Evolutionary conservation across 75 land plant genomes (phyloP), one percentile per base, ranked within the genome.

Genomic region (Picea sitchensis): DNA sequence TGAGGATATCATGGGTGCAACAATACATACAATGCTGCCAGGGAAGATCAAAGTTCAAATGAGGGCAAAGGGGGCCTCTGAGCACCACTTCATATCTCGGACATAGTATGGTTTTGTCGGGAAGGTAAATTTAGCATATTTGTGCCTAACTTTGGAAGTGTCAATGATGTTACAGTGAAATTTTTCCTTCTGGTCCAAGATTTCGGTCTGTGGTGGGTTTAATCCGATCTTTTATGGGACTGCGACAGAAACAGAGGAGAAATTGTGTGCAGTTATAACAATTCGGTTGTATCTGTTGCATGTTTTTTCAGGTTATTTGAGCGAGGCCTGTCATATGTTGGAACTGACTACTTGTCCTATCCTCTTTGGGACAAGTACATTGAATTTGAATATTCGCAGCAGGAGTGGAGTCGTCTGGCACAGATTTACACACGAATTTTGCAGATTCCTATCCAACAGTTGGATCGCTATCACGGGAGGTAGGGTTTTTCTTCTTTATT

Each of bases 341-440:
- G 98, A 44, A 95, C 92, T 77, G 99, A 97, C 81, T 97, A 95
- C 71, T 82, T 90, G 38, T 92, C 98, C 31, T 90, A 84, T 71
- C 89, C 89, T 54, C 83, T 97, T 2, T 97, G 99, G 99, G 99
- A 97, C 76, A 95, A 95, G 79, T 97, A 91, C 72, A 91, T 97
- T n/a, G 98, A 95, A 60, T 97, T 90, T 90, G 99, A 95, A 63
- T 87, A 90, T 51, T 82, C 91, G 5, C 98, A 90, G 71, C 91
- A 90, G 80, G 92, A 91, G 58, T 93, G 95, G 95, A 79, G 81
- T 56, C 80, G 88, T 30, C 85, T 97, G 30, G 91, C 95, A 21
- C 86, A 90, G 83, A 88, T 97, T 32, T 95, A 95, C 77, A 93
- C 99, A 34, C 85, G 91, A 62, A 91, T 97, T 36, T 79, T 97